Percentiles rank a stretch among this genome's conserved stretches.
phyloP scores from a whole-genome alignment of 2,329 filamentous ascomycete species.

The Chaetomiaceae sp. region DNA sequence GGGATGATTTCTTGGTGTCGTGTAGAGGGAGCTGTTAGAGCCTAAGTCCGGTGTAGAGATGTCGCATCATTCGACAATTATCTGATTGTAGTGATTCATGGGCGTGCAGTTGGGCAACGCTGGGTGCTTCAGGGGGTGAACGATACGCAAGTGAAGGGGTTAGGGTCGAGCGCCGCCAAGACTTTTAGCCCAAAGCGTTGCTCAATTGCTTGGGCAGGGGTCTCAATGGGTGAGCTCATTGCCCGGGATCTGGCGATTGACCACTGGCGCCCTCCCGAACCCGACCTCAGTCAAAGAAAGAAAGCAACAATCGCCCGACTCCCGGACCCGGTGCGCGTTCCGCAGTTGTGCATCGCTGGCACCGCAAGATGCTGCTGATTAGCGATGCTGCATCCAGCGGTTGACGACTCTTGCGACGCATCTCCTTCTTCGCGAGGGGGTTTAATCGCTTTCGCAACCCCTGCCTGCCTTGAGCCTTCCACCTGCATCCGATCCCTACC shows the following conservation, averaged over 20 bases:
- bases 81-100: too few species aligned
- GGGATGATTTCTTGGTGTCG: not conserved
- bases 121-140: too few species aligned
- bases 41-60: too few species aligned
- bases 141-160: too few species aligned
- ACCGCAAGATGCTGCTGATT: constrained; percentile 19
- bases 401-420: constrained; percentile 15
- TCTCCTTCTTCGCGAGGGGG: not conserved
- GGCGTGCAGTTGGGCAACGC: too few species aligned
- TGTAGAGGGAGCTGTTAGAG: too few species aligned
- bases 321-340: not conserved
- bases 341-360: constrained; percentile 4
- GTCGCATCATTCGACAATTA: too few species aligned
- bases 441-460: not conserved
- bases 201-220: too few species aligned
- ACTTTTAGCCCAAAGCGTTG: too few species aligned
- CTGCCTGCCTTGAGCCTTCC: not conserved
- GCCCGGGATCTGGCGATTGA: not conserved
- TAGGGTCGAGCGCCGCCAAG: not conserved
- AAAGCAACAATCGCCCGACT: constrained; percentile 2
- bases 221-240: not conserved
- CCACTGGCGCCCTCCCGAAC: not conserved
- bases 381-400: constrained; percentile 20
- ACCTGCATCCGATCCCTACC: not conserved
- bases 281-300: constrained; percentile 3